Conservation (phyloP, 2,329 filamentous ascomycete species). For the Diaporthe vexans region DNA sequence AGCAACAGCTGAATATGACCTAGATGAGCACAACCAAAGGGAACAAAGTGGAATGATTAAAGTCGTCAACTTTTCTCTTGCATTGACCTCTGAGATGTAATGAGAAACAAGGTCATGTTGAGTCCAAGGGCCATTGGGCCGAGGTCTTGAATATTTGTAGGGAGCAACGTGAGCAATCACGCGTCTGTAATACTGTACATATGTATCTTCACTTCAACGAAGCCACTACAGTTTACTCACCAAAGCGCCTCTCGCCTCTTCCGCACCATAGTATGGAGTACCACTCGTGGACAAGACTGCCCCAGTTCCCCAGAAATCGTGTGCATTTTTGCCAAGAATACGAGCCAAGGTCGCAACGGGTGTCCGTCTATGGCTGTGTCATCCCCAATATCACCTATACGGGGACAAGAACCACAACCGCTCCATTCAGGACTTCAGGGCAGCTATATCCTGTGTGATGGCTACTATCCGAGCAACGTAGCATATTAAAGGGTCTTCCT, state of each 20-base stretch:
- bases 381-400: too few relatives aligned
- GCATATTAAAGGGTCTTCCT: too few relatives aligned
- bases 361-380: too few relatives aligned
- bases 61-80: background rate
- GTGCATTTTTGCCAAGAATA: background rate
- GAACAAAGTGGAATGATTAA: background rate
- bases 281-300: background rate
- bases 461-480: background rate
- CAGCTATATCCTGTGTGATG: background rate
- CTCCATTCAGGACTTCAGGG: too few relatives aligned
- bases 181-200: background rate
- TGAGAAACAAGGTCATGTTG: background rate
- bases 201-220: too few relatives aligned
- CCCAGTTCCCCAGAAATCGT: background rate
- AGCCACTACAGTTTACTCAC: background rate
- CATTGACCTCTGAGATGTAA: background rate
- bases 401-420: background rate
- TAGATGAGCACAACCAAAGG: too few relatives aligned
- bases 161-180: too few relatives aligned
- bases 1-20: too few relatives aligned
- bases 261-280: background rate
- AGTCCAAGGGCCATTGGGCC: background rate
- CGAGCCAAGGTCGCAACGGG: background rate
- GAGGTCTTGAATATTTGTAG: background rate
- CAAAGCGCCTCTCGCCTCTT: background rate